Percentiles rank a stretch among this genome's conserved stretches.
Conservation (phyloP, 2,329 filamentous ascomycete genomes). For the Drechslerella coelobrocha region DNA sequence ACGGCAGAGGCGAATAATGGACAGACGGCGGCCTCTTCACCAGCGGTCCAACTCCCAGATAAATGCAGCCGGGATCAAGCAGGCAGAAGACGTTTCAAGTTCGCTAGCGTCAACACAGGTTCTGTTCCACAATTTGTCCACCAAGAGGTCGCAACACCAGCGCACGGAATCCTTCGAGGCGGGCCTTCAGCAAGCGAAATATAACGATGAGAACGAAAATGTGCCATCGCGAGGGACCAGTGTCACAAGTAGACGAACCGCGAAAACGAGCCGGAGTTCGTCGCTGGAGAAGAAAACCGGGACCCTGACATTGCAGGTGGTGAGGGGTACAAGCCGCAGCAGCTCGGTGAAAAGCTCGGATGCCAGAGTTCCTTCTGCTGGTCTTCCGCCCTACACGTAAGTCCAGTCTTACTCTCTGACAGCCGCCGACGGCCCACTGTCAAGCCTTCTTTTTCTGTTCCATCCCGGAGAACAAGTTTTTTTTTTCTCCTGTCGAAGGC, state of each 20-base stretch:
- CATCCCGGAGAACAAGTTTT: conserved; percentile 8
- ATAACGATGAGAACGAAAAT: conserved; percentile 44
- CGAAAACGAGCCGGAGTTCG: conserved; percentile 42
- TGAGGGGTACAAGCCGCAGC: conserved; percentile 31
- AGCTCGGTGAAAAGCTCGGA: conserved; percentile 42
- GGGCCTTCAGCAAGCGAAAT: conserved; percentile 33
- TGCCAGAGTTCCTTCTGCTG: conserved; percentile 33
- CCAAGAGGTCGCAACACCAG: conserved; percentile 47
- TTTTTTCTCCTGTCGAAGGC: conserved; percentile 19
- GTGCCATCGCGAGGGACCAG: conserved; percentile 45
- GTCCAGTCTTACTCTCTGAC: conserved; percentile 47
- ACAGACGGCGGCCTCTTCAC: conserved; percentile 48
- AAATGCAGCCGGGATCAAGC: conserved; percentile 47
- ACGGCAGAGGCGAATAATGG: conserved; percentile 28
- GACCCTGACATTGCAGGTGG: conserved; percentile 32
- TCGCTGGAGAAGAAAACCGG: conserved; percentile 41
- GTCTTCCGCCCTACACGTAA: conserved; percentile 49
- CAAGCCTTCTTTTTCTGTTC: conserved; percentile 38
- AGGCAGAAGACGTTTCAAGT: conserved; percentile 49
- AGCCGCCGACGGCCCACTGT: conserved; percentile 32
- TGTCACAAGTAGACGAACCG: conserved; percentile 50
- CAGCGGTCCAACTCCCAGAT: conserved; percentile 50
- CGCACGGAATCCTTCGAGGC: conserved; percentile 41
- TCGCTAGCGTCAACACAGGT: conserved; percentile 49
- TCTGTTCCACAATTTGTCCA: conserved; percentile 51